Evolutionary conservation across 169 alveolate species (phyloP).

Genomic region (Babesia ovis): DNA sequence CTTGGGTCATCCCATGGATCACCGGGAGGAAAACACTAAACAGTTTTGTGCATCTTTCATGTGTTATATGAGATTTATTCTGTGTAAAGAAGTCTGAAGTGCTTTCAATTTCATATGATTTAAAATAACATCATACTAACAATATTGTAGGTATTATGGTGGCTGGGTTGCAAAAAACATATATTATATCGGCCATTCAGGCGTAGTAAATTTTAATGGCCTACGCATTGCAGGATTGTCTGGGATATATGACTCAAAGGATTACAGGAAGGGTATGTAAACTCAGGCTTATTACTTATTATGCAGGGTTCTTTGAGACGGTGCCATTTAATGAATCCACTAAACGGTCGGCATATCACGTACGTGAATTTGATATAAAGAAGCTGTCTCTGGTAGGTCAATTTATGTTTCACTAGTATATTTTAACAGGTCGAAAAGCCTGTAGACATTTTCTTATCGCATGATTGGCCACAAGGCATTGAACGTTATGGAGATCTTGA

Average conservation of each 20-base stretch:
- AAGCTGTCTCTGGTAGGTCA: slow-evolving; percentile 74
- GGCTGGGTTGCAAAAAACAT: slow-evolving; percentile 99
- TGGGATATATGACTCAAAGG: slow-evolving; percentile 90
- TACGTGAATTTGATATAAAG: slow-evolving; percentile 88
- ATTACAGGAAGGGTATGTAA: slow-evolving; percentile 73
- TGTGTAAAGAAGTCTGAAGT: too few species aligned
- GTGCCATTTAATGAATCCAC: slow-evolving; percentile 85
- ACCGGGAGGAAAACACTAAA: too few species aligned
- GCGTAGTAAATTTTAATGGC: slow-evolving; percentile 86
- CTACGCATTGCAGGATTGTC: slow-evolving; percentile 93
- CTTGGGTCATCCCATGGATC: too few species aligned
- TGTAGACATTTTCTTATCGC: slow-evolving; percentile 91
- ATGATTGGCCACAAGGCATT: slow-evolving; percentile 96
- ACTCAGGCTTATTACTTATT: neutral
- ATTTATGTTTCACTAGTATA: neutral
- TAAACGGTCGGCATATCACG: slow-evolving; percentile 85
- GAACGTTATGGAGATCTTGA: slow-evolving; percentile 82
- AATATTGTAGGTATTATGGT: slow-evolving; percentile 84
- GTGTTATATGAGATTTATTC: too few species aligned
- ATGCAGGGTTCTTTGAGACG: slow-evolving; percentile 86
- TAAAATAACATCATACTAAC: too few species aligned
- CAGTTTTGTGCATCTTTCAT: too few species aligned
- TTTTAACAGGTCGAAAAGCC: slow-evolving; percentile 69
- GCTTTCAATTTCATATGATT: too few species aligned
- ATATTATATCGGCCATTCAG: slow-evolving; percentile 93